Evolutionary conservation across 495 filamentous ascomycete species (phyloP).

Genomic region (Daldinia bambusicola): DNA sequence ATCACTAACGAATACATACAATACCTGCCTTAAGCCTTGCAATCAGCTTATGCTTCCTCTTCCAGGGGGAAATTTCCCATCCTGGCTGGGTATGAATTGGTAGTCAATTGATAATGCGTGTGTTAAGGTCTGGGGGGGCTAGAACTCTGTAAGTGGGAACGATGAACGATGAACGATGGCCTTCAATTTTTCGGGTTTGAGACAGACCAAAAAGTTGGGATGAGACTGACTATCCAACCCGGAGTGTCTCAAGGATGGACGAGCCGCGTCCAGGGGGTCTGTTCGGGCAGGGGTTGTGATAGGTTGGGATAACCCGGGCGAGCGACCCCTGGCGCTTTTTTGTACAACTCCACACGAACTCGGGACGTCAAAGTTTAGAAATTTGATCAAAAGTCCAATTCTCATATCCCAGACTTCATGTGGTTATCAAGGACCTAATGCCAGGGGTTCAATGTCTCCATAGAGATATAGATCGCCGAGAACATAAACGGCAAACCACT

Average conservation of each 20-base stretch:
- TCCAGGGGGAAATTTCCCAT: slow-evolving; percentile 24
- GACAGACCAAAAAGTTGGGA: slow-evolving; percentile 44
- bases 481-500: neutral
- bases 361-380: neutral
- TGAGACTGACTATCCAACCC: slow-evolving; percentile 49
- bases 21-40: slow-evolving; percentile 25
- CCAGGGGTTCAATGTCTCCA: neutral
- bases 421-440: slow-evolving; percentile 15
- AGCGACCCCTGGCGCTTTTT: slow-evolving; percentile 29
- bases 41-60: slow-evolving; percentile 29
- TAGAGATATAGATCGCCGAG: neutral
- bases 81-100: neutral
- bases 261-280: slow-evolving; percentile 41
- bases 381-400: neutral
- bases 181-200: slow-evolving; percentile 36
- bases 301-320: slow-evolving; percentile 10
- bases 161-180: slow-evolving; percentile 36
- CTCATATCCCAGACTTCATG: slow-evolving; percentile 17
- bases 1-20: too few relatives aligned
- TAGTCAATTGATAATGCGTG: slow-evolving; percentile 16
- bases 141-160: slow-evolving; percentile 15
- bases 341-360: slow-evolving; percentile 16
- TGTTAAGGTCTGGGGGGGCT: slow-evolving; percentile 21
- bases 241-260: slow-evolving; percentile 42
- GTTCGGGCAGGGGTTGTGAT: slow-evolving; percentile 37